Evolutionary conservation across 495 filamentous ascomycete species (phyloP).

Genomic region (Pseudoneurospora amorphoporcata): DNA sequence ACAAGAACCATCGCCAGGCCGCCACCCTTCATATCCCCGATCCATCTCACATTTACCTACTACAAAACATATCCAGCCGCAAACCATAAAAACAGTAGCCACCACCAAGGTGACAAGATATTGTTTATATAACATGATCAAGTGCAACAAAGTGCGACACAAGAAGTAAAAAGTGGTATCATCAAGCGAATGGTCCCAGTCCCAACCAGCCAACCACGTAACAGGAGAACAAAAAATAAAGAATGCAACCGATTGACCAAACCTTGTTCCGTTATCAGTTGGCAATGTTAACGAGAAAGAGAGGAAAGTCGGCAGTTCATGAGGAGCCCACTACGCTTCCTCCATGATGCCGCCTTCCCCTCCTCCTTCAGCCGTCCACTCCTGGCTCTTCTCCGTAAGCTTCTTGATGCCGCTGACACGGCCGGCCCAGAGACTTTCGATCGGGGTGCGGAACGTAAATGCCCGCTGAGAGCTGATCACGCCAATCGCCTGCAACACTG

Average conservation of each 20-base stretch:
- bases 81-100: background rate
- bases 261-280: background rate
- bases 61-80: background rate
- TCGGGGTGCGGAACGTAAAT: slow-evolving; percentile 83
- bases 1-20: background rate
- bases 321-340: slow-evolving; percentile 41
- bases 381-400: slow-evolving; percentile 66
- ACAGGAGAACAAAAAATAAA: background rate
- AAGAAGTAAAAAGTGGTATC: background rate
- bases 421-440: slow-evolving; percentile 77
- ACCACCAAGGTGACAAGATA: background rate
- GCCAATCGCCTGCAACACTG: slow-evolving; percentile 91
- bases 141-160: background rate
- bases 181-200: background rate
- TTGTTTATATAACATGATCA: background rate
- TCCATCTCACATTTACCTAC: background rate
- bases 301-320: background rate
- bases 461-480: slow-evolving; percentile 91
- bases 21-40: background rate
- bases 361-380: slow-evolving; percentile 79
- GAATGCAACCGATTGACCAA: background rate
- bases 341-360: slow-evolving; percentile 68
- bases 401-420: slow-evolving; percentile 67
- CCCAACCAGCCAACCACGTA: background rate
- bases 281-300: background rate